Evolutionary conservation across 179 eudicot species (phyloP), one percentile per base, ranked within the genome.

Genomic region (Camellia oleifera): DNA sequence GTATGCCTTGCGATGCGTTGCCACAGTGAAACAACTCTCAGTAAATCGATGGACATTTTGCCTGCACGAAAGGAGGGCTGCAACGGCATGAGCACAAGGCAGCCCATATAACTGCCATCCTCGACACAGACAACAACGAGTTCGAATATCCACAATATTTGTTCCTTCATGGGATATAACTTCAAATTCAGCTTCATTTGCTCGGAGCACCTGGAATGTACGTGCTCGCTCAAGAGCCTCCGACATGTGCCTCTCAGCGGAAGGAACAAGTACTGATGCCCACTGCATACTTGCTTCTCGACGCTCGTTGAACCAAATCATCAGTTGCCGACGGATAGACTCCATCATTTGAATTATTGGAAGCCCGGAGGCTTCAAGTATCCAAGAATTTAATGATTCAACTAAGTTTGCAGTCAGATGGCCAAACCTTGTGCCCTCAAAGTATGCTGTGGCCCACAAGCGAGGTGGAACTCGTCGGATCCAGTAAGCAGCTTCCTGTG

Each of bases 311-410:
- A 89, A 90, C 94, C 97, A 92, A 56, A 84, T 72, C 75, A 84
- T 84, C 76, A 92, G 79, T 20, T 90, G 90, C 54, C 88, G 58
- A 13, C 94, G 91, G 69, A 92, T 89, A 63, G 88, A 83, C 87
- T 92, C 97, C 94, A 90, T 88, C 92, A 90, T 88, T 82, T 90
- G 92, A 42, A 90, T 88, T 40, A 92, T 79, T 11, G 97, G 94
- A 46, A 92, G 90, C 56, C 88, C 91, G 4, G 88, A 91, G 32
- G 91, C 89, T 80, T 90, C 92, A 4, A 85, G 87, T 32, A 90
- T 86, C 92, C 92, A 91, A 26, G 88, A 79, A 66, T 88, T 83
- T 10, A 91, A 45, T 75, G 88, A 75, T 80, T 91, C 92, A 50
- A 88, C 86, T 45, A 91, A 76, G 63, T 83, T 82, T 17, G 90